Base-by-base conservation (phyloP, 192 early-diverging fungal genomes). In the Backusella luteola region DNA sequence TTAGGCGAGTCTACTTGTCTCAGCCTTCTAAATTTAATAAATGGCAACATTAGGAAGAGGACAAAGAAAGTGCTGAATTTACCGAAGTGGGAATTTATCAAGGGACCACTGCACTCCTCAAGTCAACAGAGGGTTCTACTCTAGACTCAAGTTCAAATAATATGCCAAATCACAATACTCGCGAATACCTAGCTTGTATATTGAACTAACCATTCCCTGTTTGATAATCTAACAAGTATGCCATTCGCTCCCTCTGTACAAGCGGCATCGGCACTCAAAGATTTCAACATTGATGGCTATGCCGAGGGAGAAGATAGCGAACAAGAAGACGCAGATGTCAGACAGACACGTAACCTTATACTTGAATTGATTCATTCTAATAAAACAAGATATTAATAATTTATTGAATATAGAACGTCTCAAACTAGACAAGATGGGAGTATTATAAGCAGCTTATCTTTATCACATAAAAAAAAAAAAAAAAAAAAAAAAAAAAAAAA, bases 131-230 rank as follows among this genome's bases (percentile, higher is more conserved):
- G n/a, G n/a, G n/a, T n/a, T n/a, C n/a, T n/a, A n/a, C n/a, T 29
- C 29, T 32, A 32, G 29, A 32, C 1, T 32, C 29, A 32, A 32
- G 1, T 32, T 32, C 93, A 38, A 96, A 91, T 77, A 95, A 94
- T 73, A 92, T 94, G 89, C 88, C 91, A 39, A 95, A 98, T 79
- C 87, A 87, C 59, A 99, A 99, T 82, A 91, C 92, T 6, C 87
- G 90, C 44, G 86, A 93, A 79, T 94, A 95, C 4, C 42, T 17
- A 15, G 42, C 3, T 56, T 59, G 21, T 76, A 19, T 15, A 35
- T 3, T 39, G 11, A 14, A 17, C 41, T 23, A 38, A 34, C 4
- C n/a, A n/a, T 32, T 63, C 44, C 38, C 11, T 39, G 8, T 39
- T 9, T 73, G 89, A 91, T 56, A 89, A 91, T 79, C 79, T 95